Percentiles rank a stretch among this genome's conserved stretches.
phyloP scores from a whole-genome alignment of 2,329 filamentous ascomycete genomes.

The Aspergillus awamori region DNA sequence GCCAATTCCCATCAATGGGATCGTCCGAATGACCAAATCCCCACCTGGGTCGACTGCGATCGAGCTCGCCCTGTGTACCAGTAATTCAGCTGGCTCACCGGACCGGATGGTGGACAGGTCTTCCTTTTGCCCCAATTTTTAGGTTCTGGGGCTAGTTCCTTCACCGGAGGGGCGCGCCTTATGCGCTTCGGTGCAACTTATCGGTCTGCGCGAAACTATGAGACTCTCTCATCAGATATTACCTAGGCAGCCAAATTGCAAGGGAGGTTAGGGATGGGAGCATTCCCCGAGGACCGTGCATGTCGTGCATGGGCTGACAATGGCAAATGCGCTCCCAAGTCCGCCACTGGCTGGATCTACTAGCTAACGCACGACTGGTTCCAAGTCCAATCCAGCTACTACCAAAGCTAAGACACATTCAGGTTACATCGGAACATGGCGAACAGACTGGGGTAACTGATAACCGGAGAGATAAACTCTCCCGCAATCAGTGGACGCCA shows the following conservation, averaged over 20 bases:
- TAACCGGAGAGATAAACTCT: slow-evolving; percentile 9
- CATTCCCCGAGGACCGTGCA: background rate
- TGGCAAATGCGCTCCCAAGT: background rate
- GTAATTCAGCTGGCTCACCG: background rate
- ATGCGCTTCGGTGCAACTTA: background rate
- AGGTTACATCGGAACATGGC: slow-evolving; percentile 9
- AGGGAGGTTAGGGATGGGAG: background rate
- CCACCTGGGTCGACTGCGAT: background rate
- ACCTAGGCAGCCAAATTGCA: background rate
- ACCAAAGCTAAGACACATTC: background rate
- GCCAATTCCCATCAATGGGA: background rate
- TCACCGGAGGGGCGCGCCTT: background rate
- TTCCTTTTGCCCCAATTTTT: background rate
- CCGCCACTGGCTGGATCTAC: background rate
- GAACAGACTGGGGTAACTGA: slow-evolving; percentile 11
- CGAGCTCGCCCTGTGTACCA: background rate
- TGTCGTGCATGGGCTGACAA: slow-evolving; percentile 5
- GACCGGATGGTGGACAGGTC: background rate
- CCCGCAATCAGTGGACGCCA: slow-evolving; percentile 7
- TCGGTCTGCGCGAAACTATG: background rate
- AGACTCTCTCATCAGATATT: background rate
- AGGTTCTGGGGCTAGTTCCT: background rate
- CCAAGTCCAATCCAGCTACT: background rate
- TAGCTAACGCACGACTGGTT: background rate
- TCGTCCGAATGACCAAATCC: background rate